Conservation (phyloP, 768 basidiomycete species). For the Amanita muscaria region DNA sequence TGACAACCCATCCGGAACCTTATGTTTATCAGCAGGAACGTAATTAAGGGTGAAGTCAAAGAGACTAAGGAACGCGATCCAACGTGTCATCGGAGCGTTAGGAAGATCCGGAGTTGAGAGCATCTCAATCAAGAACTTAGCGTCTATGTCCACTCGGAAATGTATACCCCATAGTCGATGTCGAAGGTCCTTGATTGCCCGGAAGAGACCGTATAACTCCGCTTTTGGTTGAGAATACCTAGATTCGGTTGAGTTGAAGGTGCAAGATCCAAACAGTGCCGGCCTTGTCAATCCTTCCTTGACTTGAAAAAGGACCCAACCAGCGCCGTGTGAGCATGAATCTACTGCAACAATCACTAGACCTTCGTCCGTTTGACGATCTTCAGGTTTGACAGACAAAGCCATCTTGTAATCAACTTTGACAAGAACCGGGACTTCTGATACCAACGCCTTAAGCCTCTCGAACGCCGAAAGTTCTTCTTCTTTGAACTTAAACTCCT, state of each 20-base stretch:
- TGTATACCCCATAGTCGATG: slow-evolving; percentile 23
- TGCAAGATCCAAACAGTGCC: slow-evolving; percentile 23
- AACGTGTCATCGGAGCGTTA: slow-evolving; percentile 23
- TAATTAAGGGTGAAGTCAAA: too few species aligned
- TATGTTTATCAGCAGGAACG: too few species aligned
- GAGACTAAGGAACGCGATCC: too few species aligned
- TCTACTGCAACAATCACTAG: slow-evolving; percentile 27
- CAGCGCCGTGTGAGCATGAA: slow-evolving; percentile 22
- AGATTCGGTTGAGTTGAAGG: slow-evolving; percentile 23
- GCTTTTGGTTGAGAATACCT: slow-evolving; percentile 29
- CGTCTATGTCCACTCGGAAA: slow-evolving; percentile 27
- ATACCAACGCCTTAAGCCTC: too few species aligned
- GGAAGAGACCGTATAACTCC: slow-evolving; percentile 28
- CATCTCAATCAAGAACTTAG: slow-evolving; percentile 28
- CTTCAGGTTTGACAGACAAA: not conserved
- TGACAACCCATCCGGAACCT: too few species aligned
- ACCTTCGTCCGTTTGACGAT: slow-evolving; percentile 13
- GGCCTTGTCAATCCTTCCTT: slow-evolving; percentile 15
- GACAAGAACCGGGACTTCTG: slow-evolving; percentile 19
- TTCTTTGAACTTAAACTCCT: too few species aligned
- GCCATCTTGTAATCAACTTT: slow-evolving; percentile 23
- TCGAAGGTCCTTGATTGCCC: slow-evolving; percentile 21
- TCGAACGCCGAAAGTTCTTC: too few species aligned
- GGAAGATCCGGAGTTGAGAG: slow-evolving; percentile 27
- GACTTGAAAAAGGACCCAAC: slow-evolving; percentile 26